Percentiles rank a stretch among this genome's conserved stretches.
phyloP scores from a whole-genome alignment of 2,329 filamentous ascomycete genomes.

The Colletotrichum lupini region DNA sequence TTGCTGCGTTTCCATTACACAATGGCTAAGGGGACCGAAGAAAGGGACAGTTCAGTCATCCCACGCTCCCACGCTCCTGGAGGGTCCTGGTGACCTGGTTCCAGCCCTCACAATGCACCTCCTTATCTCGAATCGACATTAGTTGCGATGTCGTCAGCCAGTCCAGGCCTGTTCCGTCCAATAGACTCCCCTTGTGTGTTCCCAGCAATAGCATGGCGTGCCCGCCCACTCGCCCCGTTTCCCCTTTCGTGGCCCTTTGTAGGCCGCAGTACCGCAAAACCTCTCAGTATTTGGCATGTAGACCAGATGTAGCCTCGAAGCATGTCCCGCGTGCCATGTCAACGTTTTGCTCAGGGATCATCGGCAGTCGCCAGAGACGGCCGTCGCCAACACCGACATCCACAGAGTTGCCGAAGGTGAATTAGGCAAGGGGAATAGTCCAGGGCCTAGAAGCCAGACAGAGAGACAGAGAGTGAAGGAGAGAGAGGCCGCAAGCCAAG shows the following conservation, averaged over 20 bases:
- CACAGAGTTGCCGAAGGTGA: not conserved
- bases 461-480: not conserved
- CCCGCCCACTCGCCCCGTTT: not conserved
- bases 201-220: not conserved
- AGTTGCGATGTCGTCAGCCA: conserved; percentile 35
- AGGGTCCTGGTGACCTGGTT: not conserved
- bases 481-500: not conserved
- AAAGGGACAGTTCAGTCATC: conserved; percentile 6
- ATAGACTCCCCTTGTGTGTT: conserved; percentile 18
- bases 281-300: not conserved
- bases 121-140: conserved; percentile 35
- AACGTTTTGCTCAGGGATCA: not conserved
- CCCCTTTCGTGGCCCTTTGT: not conserved
- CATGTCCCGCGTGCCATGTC: not conserved
- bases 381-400: not conserved
- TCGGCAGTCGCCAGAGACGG: conserved; percentile 12
- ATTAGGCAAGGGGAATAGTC: not conserved
- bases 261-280: not conserved
- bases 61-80: conserved; percentile 17
- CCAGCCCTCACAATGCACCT: conserved; percentile 19
- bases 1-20: conserved; percentile 33
- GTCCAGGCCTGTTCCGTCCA: conserved; percentile 32
- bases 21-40: conserved; percentile 12
- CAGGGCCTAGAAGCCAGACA: not conserved
- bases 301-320: conserved; percentile 2